Conservation (phyloP, 2,329 filamentous ascomycete genomes). For the Aspergillus sergii region DNA sequence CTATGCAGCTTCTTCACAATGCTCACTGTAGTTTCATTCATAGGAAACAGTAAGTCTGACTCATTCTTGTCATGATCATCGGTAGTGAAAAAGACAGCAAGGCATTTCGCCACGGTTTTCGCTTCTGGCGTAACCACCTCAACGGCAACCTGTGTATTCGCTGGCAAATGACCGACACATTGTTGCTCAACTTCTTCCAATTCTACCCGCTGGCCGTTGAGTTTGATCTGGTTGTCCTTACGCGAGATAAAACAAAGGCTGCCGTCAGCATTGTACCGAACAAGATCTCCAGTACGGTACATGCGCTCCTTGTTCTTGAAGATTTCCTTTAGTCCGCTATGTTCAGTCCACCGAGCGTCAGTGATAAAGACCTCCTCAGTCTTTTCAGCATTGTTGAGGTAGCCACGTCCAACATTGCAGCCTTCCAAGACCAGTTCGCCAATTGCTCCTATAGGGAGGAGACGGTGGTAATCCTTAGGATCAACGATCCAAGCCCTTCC, state of each 20-base stretch:
- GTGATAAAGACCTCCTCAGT: constrained; percentile 39
- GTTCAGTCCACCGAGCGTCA: constrained; percentile 34
- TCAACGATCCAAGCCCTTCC: constrained; percentile 45
- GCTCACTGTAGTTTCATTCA: constrained; percentile 26
- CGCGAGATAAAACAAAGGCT: constrained; percentile 37
- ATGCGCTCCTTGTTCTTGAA: constrained; percentile 33
- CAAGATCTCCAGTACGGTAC: constrained; percentile 43
- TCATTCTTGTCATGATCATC: constrained; percentile 8
- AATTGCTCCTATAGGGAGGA: constrained; percentile 48
- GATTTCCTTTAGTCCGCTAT: constrained; percentile 22
- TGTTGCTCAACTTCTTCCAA: constrained; percentile 51
- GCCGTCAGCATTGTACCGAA: constrained; percentile 39
- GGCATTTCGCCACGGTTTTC: constrained; percentile 32
- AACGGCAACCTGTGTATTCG: constrained; percentile 45
- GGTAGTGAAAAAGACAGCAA: constrained; percentile 40
- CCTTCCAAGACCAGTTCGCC: constrained; percentile 54
- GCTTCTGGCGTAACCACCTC: constrained; percentile 41
- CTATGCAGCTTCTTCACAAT: constrained; percentile 28
- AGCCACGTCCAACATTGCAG: constrained; percentile 48
- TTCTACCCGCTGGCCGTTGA: constrained; percentile 50
- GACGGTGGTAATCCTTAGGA: constrained; percentile 36
- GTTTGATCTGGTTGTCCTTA: constrained; percentile 40
- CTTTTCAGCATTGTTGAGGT: constrained; percentile 42
- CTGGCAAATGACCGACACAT: constrained; percentile 38
- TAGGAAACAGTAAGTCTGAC: constrained; percentile 26